Evolutionary conservation across 495 filamentous ascomycete genomes (phyloP), one percentile per base, ranked within the genome.

Genomic region (Cryomyces antarcticus): DNA sequence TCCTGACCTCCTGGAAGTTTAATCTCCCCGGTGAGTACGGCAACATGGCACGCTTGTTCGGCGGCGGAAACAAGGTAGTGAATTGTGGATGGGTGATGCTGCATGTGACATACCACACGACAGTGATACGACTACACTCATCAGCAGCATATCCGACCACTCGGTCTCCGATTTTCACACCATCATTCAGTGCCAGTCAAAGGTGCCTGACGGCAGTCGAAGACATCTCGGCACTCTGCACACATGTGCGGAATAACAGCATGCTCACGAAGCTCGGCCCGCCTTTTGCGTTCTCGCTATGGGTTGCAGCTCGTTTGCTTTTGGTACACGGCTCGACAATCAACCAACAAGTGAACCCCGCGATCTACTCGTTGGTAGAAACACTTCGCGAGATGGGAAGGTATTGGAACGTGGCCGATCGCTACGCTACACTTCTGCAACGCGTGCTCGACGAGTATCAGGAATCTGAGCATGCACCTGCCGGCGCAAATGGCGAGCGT

Each of bases 141-240:
- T 88, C 81, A 4, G 84, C 85, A 4, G 85, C 84, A 4, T 93
- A 93, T 56, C 85, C 85, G 24, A 88, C 84, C 12, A 85, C 78
- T 10, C 67, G 81, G 24, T 87, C 81, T 6, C 77, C 77, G 31
- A 83, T 89, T 41, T 93, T 93, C 62, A 82, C 78, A 0, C 80
- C 84, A 2, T 87, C 80, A 5, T 88, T 79, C 58, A 78, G 73
- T 46, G 85, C 85, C 6, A 76, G 73, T 39, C 82, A 92, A 56
- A 68, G 78, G 12, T 92, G 85, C 49, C 72, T 82, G 31, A 67
- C 72, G 6, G 83, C 85, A 4, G 85, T 87, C 24, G 81, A 92
- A 51, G 86, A 83, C 51, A 83, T 92, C 37, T 67, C 77, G 31
- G 78, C 77, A 0, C 68, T 93, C 1, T 77, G 77, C 30, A 73